Evolutionary conservation across 1,139 yeast genomes (phyloP), one percentile per base, ranked within the genome.

Genomic region (Lodderomyces jiufengensis): DNA sequence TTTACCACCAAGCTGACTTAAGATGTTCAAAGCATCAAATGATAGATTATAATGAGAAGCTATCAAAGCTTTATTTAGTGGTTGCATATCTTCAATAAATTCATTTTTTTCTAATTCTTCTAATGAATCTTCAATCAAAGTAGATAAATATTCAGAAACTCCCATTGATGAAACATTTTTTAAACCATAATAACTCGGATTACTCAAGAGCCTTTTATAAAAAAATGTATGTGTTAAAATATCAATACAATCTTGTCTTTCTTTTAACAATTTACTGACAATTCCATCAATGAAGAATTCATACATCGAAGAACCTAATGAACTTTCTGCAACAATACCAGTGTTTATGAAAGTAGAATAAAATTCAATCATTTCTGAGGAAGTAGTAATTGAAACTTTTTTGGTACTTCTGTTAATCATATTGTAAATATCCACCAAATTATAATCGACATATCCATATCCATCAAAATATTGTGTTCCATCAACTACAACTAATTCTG

Each of bases 121-220:
- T 44, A 92, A 55, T 0, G 87, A 70, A n/a, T 61, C 66, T 51
- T 92, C 97, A 18, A 92, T 83, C 24, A 87, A 54, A 34, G 87
- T 96, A 0, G 97, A 88, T 34, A 92, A 62, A 55, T 71, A 87
- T 39, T 82, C 88, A 1, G 95, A 85, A 10, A 92, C 57, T 0
- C 94, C 95, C 28, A 75, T 61, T 34, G 78, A 78, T 0, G 85
- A 66, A 2, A 73, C 67, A 43, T 80, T 85, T 27, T 67, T 66
- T 18, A 86, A 73, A 14, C 90, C 96, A 52, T 94, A 94, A 54
- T 76, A 94, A 43, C 95, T 80, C 2, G 98, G 97, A 53, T 94
- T 94, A 30, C 77, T 70, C 39, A 79, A 82, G 16, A 92, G 56
- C 36, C 97, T 66, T 44, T 95, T 69, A 59, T 86, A 94, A 51